Percentiles rank a stretch among this genome's conserved stretches.
Evolutionary conservation across 306 rosid species (phyloP).

Genomic region (Casuarina cunninghamiana): DNA sequence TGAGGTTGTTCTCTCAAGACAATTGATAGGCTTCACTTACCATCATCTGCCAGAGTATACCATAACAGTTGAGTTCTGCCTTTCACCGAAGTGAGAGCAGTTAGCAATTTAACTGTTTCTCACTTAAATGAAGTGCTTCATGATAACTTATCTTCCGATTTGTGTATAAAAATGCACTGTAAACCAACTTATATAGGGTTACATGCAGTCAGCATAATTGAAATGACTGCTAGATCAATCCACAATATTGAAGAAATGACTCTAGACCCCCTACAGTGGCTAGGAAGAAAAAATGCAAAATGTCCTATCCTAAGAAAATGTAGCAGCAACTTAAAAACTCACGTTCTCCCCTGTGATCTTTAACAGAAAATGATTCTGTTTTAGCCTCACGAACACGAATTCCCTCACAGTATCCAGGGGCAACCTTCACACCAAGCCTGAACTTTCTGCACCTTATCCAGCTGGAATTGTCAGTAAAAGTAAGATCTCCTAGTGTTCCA

Average conservation of each 20-base stretch:
- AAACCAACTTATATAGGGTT: neutral
- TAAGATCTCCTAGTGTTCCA: slow-evolving; percentile 74
- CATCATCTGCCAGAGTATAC: neutral
- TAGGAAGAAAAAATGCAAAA: neutral
- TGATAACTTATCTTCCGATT: neutral
- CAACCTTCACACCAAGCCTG: slow-evolving; percentile 75
- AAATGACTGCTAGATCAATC: neutral
- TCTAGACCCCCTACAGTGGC: neutral
- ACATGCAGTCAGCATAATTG: neutral
- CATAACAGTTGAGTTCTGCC: neutral
- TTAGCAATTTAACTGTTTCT: neutral
- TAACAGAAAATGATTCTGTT: slow-evolving; percentile 80
- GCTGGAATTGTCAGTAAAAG: slow-evolving; percentile 91
- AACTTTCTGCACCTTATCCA: slow-evolving; percentile 89
- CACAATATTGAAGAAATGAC: neutral
- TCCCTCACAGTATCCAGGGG: slow-evolving; percentile 60
- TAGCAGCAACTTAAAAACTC: slow-evolving; percentile 35
- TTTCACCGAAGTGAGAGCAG: neutral
- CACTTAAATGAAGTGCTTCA: neutral
- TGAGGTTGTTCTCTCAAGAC: neutral
- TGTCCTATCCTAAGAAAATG: slow-evolving; percentile 1
- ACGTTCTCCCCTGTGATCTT: slow-evolving; percentile 97
- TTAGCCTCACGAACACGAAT: slow-evolving; percentile 74
- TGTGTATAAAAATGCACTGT: neutral
- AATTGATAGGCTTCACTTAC: neutral